Evolutionary conservation across 345 rosid genomes (phyloP), one percentile per base, ranked within the genome.

Genomic region (Kandelia obovata): DNA sequence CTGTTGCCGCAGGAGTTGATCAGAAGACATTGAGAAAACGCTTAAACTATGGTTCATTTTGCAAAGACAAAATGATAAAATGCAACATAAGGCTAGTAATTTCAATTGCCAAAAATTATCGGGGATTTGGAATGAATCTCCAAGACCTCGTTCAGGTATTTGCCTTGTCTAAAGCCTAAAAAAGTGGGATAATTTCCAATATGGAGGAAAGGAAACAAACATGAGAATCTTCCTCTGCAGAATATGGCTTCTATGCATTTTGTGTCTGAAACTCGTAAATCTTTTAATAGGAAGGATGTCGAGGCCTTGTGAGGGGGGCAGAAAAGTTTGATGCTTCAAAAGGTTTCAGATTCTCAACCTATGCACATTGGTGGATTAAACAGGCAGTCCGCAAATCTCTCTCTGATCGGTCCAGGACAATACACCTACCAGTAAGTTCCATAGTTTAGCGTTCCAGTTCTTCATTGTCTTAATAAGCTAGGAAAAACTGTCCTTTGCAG

Each of bases 301-400:
- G 93, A 71, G 99, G 99, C 56, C 97, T 95, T 75, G 81, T 89
- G 37, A 83, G 88, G 73, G 97, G 96, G 52, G 75, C 96, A 53
- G 99, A 91, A 82, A 95, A 88, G 81, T 95, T 95, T 75, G 99
- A 91, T 80, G 96, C 92, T 61, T 86, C 96, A 60, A 94, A 86
- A 69, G 99, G 99, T 77, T 94, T 91, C 77, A 94, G 91, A 79
- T 91, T 94, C 73, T 94, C 99, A 53, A 94, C 99, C 10, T 94
- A 94, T 74, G 99, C 92, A 7, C 97, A 91, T 69, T 95, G 99
- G 99, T 95, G 99, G 99, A 89, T 91, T 66, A 95, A 84, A 67
- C 99, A 95, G 81, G 92, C 99, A n/a, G 87, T 95, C 61, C 72
- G 96, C 65, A 91, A 84, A 80, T 84, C 91, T 69, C 96, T 95